These are phyloP conservation scores for Gardenia jasminoides DNA, from an alignment of 257 asterid species.

Conservation along the genomic window DNA sequence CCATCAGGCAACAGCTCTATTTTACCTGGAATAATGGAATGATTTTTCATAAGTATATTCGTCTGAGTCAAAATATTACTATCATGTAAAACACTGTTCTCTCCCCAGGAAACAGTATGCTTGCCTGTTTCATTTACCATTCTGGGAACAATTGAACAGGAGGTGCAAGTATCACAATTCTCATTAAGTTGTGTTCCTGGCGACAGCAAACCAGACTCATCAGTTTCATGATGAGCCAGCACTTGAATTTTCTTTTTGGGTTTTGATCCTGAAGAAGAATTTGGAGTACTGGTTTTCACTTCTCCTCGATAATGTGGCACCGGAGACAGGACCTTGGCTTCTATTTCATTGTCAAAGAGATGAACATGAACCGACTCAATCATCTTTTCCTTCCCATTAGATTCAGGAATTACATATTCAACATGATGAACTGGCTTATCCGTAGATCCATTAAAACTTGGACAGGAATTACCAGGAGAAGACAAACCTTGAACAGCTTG, in stretches of 20 bases:
- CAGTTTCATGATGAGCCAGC: conserved; percentile 21
- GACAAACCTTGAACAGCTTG: conserved; percentile 21
- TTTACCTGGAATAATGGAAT: background rate
- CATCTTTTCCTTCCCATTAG: conserved; percentile 18
- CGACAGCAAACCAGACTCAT: conserved; percentile 4
- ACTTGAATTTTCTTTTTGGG: conserved; percentile 8
- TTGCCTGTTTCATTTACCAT: background rate
- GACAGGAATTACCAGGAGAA: background rate
- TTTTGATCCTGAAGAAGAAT: conserved; percentile 15
- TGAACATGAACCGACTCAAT: background rate
- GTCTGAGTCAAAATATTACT: no score
- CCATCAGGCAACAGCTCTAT: background rate
- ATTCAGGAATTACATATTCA: background rate
- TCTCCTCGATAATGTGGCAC: conserved; percentile 14
- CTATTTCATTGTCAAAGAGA: conserved; percentile 14
- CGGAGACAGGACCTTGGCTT: conserved; percentile 4
- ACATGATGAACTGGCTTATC: background rate
- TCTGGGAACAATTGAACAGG: background rate
- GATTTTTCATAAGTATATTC: no score
- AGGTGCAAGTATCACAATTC: background rate
- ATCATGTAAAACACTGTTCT: no score
- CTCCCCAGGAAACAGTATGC: background rate
- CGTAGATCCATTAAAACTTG: conserved; percentile 2
- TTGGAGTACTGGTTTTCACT: conserved; percentile 22
- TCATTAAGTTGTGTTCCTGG: background rate